A percentile compares a stretch with the other conserved stretches of the same genome.
phyloP scores from a whole-genome alignment of 2,329 filamentous ascomycete genomes.

The Penicillium griseofulvum region DNA sequence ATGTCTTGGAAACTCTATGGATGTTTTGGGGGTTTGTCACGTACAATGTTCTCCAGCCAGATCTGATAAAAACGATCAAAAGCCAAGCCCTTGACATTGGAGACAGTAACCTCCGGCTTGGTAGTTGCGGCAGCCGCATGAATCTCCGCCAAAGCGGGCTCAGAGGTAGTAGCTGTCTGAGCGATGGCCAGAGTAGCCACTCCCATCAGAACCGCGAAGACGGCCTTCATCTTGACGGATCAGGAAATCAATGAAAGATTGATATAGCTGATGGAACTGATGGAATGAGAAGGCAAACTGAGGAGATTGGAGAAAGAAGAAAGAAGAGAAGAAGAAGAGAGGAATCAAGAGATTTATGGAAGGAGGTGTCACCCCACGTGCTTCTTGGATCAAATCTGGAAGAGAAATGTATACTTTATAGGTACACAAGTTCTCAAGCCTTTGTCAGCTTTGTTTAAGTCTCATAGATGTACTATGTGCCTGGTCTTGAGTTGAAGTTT shows the following conservation, averaged over 20 bases:
- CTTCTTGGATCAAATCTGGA: neutral
- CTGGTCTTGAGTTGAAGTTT: neutral
- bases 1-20: neutral
- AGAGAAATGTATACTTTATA: neutral
- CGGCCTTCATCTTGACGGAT: conserved; percentile 46
- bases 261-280: neutral
- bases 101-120: conserved; percentile 59
- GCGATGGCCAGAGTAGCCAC: conserved; percentile 24
- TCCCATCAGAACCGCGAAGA: conserved; percentile 21
- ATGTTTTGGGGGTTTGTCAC: conserved; percentile 25
- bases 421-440: neutral
- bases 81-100: conserved; percentile 65
- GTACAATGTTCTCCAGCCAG: conserved; percentile 72
- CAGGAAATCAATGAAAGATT: neutral
- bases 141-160: conserved; percentile 29
- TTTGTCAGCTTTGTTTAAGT: neutral
- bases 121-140: conserved; percentile 52
- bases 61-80: conserved; percentile 72
- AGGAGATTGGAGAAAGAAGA: neutral
- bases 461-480: neutral
- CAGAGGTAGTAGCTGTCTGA: conserved; percentile 26
- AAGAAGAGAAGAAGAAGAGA: neutral
- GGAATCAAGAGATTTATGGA: neutral
- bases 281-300: neutral
- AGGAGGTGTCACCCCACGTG: neutral